A percentile compares a stretch with the other conserved stretches of the same genome.
These are phyloP conservation scores for Aspergillus clavatus DNA, from an alignment of 2,329 filamentous ascomycete species.

Conservation along the genomic window DNA sequence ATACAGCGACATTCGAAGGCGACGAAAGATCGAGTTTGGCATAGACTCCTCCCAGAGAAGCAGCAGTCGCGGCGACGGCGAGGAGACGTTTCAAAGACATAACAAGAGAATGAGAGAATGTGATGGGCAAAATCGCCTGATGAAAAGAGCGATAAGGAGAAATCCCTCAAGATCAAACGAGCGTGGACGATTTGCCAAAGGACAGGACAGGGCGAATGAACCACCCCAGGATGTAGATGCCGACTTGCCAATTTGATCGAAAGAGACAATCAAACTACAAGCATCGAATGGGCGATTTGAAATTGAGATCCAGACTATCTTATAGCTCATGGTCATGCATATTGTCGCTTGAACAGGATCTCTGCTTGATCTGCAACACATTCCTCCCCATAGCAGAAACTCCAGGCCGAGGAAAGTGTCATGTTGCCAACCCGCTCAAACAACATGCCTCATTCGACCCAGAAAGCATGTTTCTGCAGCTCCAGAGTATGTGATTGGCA, in stretches of 20 bases:
- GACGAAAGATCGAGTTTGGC: slow-evolving; percentile 45
- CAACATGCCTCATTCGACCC: not conserved
- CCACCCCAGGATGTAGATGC: not conserved
- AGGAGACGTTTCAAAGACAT: slow-evolving; percentile 22
- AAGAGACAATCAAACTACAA: not conserved
- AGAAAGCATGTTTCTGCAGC: not conserved
- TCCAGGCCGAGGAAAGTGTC: not conserved
- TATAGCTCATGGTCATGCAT: not conserved
- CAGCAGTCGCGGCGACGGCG: slow-evolving; percentile 24
- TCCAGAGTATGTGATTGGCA: not conserved
- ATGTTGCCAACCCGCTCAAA: not conserved
- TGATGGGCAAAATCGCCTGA: slow-evolving; percentile 12
- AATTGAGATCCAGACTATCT: not conserved
- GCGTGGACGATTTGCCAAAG: not conserved
- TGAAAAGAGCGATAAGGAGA: not conserved
- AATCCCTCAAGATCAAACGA: not conserved
- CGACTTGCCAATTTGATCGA: not conserved
- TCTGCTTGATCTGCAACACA: not conserved
- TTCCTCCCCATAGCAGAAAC: not conserved
- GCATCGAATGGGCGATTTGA: not conserved
- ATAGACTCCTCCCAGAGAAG: slow-evolving; percentile 28
- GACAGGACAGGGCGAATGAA: not conserved
- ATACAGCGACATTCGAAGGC: slow-evolving; percentile 56
- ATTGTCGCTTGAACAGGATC: not conserved
- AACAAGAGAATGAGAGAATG: too few relatives aligned